Conservation (phyloP, 2,329 filamentous ascomycete genomes). For the Verticillium albo-atrum region DNA sequence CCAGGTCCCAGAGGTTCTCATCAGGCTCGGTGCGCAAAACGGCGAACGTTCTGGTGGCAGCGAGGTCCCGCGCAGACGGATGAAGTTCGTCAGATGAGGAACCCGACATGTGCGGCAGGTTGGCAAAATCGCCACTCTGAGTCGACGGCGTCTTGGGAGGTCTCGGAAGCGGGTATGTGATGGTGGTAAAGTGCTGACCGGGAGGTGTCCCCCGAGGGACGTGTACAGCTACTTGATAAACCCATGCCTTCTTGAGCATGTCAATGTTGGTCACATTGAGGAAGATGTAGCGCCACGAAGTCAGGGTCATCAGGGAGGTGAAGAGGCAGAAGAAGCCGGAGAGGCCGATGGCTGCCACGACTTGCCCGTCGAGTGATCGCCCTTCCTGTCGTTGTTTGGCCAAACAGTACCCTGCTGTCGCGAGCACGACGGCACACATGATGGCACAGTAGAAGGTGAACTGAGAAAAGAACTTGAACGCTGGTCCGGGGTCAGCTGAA, state of each 20-base stretch:
- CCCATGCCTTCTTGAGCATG: constrained; percentile 57
- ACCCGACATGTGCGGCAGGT: background rate
- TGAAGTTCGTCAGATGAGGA: background rate
- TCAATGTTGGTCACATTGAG: constrained; percentile 84
- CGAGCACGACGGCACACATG: constrained; percentile 61
- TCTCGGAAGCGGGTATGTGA: constrained; percentile 54
- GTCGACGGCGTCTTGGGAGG: constrained; percentile 3
- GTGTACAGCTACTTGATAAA: constrained; percentile 71
- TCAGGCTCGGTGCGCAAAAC: constrained; percentile 69
- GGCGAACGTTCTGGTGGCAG: constrained; percentile 66
- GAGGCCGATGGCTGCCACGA: constrained; percentile 63
- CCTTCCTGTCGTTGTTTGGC: constrained; percentile 44
- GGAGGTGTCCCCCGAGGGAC: constrained; percentile 48
- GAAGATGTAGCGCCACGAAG: constrained; percentile 64
- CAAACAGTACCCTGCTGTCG: constrained; percentile 60
- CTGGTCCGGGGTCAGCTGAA: constrained; percentile 23
- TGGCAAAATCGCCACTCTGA: constrained; percentile 1
- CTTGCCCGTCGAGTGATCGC: constrained; percentile 47
- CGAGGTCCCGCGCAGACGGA: constrained; percentile 26
- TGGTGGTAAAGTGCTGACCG: constrained; percentile 40
- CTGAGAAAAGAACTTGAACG: constrained; percentile 90
- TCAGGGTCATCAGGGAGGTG: constrained; percentile 68
- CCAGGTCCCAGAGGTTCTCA: constrained; percentile 84
- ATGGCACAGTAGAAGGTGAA: constrained; percentile 71
- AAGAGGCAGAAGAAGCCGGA: constrained; percentile 77